Base-by-base conservation (phyloP, 176 grass and related monocot species). In the Aegilops longissima region DNA sequence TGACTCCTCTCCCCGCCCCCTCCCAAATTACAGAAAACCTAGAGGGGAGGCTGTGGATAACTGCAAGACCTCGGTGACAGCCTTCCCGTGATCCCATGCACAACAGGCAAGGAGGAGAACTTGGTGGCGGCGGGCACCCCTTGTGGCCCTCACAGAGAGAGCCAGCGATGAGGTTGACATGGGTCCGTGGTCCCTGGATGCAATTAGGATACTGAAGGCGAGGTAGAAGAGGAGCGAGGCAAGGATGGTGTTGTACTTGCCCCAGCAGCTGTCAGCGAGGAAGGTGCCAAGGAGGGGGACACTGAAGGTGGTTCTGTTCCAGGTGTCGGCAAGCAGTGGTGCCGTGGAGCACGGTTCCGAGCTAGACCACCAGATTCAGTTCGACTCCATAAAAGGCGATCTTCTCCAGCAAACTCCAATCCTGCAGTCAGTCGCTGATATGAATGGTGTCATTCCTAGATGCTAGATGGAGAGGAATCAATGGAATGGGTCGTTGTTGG, bases 281-380 rank as follows among this genome's bases (percentile, higher is more conserved):
- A 97, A 75, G 30, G 92, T 90, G 58, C 90, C 92, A 61, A 94
- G 14, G 66, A 97, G 78, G 25, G 92, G 90, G 34, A 89, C 72
- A 85, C 90, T 76, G 85, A 94, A 97, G 84, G 84, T 94, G 25
- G 87, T 92, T 56, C 94, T 92, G 56, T 86, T 93, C 94, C 92
- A 97, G 40, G 85, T 83, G 79, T 93, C 87, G 30, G 92, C 82
- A 10, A 65, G 85, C 76, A 39, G 52, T 83, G 77, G 65, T 73
- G 25, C 92, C 85, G 63, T 94, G 94, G 51, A 97, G 94, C 56
- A 94, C 87, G 21, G 82, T 84, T 11, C 64, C 84, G 70, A 94
- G 92, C 85, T 94, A 97, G 31, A 96, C 89, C 51, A 96, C 94
- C 84, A 96, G 66, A 68, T 96, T 93, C 27, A 90, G 67, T 6